These are phyloP conservation scores for Populus hybrid DNA, from an alignment of 441 rosid genomes.

Conservation along the genomic window DNA sequence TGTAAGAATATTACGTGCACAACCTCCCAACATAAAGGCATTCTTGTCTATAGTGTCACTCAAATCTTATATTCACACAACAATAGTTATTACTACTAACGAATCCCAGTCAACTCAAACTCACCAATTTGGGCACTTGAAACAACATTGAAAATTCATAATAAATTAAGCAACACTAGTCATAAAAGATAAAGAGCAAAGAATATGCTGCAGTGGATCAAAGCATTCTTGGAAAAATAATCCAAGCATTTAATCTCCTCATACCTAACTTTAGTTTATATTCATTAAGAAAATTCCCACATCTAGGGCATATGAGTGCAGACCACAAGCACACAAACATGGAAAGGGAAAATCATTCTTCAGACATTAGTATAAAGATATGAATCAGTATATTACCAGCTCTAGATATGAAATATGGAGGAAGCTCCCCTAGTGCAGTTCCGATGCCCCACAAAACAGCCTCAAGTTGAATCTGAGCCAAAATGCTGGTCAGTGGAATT, in stretches of 20 bases:
- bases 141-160: no score
- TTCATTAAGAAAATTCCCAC: neutral
- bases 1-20: no score
- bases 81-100: no score
- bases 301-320: neutral
- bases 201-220: neutral
- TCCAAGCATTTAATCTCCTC: neutral
- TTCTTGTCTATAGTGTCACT: no score
- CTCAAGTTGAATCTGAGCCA: conserved; percentile 83
- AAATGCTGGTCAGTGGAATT: conserved; percentile 77
- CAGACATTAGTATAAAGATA: neutral
- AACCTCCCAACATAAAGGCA: no score
- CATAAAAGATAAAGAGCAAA: neutral
- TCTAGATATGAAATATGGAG: conserved; percentile 96
- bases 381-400: conserved; percentile 25
- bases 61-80: no score
- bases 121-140: no score
- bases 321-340: neutral
- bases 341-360: neutral
- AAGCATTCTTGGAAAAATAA: neutral
- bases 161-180: neutral
- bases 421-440: conserved; percentile 97
- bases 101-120: no score
- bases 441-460: conserved; percentile 94
- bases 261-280: neutral